Percentiles rank a stretch among this genome's conserved stretches.
Conservation (phyloP, 2,329 filamentous ascomycete species). For the Ustulina deusta region DNA sequence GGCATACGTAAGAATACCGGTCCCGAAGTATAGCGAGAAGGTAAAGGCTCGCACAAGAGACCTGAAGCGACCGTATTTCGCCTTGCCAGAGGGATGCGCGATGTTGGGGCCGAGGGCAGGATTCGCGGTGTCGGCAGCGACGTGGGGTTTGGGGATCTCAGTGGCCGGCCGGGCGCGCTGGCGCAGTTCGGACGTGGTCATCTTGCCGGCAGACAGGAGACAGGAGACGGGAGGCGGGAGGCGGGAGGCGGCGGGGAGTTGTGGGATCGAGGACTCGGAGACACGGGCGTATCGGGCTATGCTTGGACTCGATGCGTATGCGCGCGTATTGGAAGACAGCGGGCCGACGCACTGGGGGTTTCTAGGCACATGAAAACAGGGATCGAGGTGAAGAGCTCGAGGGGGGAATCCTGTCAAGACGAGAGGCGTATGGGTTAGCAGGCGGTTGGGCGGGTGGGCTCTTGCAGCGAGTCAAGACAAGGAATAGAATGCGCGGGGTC, state of each 20-base stretch:
- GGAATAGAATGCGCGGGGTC: neutral
- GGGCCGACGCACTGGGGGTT: neutral
- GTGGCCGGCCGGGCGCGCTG: conserved; percentile 47
- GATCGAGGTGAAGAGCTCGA: neutral
- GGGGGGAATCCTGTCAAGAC: conserved; percentile 2
- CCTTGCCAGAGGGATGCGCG: conserved; percentile 66
- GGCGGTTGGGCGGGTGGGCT: neutral
- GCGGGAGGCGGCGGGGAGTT: too few relatives aligned
- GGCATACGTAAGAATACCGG: conserved; percentile 63
- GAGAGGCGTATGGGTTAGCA: conserved; percentile 14
- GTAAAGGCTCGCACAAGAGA: conserved; percentile 66
- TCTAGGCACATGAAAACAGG: neutral
- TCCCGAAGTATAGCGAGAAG: conserved; percentile 65
- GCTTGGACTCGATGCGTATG: neutral
- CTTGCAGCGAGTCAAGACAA: conserved; percentile 3
- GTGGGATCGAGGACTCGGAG: conserved; percentile 10
- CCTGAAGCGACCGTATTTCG: conserved; percentile 62
- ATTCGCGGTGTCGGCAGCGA: conserved; percentile 40
- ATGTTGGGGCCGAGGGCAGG: conserved; percentile 41
- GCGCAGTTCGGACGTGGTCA: conserved; percentile 55
- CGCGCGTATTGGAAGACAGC: neutral
- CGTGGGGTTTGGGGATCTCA: conserved; percentile 50
- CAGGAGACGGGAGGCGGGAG: neutral
- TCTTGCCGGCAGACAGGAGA: conserved; percentile 34
- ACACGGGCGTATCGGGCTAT: neutral